Evolutionary conservation across 495 filamentous ascomycete genomes (phyloP), one percentile per base, ranked within the genome.

Genomic region (Daldinia grandis): DNA sequence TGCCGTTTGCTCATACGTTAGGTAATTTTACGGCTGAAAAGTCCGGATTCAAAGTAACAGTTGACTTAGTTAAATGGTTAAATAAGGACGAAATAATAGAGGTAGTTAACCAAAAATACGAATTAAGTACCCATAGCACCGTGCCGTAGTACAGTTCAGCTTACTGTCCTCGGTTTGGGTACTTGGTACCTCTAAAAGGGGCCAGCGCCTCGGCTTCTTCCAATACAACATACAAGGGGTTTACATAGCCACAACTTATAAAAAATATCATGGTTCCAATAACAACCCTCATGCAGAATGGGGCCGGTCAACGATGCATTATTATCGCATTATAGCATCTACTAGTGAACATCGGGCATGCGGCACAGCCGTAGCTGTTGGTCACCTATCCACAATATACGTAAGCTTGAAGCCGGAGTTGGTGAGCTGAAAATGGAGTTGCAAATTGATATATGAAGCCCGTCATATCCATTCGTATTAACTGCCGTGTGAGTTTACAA

Each of bases 361-460:
- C 33, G 60, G 60, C 60, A 19, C 50, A 55, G 60, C 49, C 49
- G 28, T 40, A 40, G 24, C 14, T 40, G 38, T 44, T 38, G 31
- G 31, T 54, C n/a, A 31, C 49, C 51, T 31, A n/a, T 53, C 56
- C 24, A 21, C 28, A 19, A 15, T 31, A 50, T 10, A 25, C 27
- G 49, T n/a, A 37, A 35, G 44, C 35, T 31, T 31, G 17, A 4
- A 24, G 12, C 12, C 50, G 25, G 27, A 31, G 51, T 54, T 19
- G 40, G 47, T 10, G 38, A 35, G 44, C 35, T 31, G 27, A 15
- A 24, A 17, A 17, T 37, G 21, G 27, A 31, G 50, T 59, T 40
- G 19, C 33, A 15, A 33, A 15, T 27, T 35, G 25, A 33, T 67
- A 67, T 60, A 44, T 67, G 42, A 60, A 67, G 21, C 25, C 30